These are phyloP conservation scores for Panicum hallii DNA, from an alignment of 202 grass and related monocot genomes.

Conservation along the genomic window DNA sequence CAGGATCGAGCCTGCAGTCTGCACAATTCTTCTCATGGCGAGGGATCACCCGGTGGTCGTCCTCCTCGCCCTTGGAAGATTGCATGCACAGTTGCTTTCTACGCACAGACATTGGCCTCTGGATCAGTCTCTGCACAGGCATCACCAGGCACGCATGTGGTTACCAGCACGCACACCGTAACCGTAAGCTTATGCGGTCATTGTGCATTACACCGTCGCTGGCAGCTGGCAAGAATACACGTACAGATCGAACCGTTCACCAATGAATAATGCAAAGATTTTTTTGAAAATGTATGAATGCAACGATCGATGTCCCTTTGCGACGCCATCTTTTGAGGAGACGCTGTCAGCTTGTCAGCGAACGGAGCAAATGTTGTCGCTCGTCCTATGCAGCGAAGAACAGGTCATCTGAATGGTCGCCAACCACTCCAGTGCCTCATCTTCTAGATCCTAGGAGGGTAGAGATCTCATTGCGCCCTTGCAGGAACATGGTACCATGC, in stretches of 20 bases:
- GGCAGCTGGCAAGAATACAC: neutral
- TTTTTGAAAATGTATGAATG: too few relatives aligned
- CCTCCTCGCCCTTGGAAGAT: slow-evolving; percentile 38
- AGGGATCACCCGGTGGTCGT: neutral
- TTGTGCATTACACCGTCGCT: neutral
- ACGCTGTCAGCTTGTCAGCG: neutral
- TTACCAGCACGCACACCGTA: neutral
- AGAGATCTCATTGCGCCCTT: neutral
- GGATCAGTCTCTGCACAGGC: neutral
- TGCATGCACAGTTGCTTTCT: slow-evolving; percentile 32
- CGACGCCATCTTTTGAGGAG: slow-evolving; percentile 8
- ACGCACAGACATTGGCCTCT: slow-evolving; percentile 14
- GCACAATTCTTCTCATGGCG: neutral
- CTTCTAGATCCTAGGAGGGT: neutral
- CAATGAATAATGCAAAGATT: too few relatives aligned
- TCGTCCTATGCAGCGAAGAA: slow-evolving; percentile 19
- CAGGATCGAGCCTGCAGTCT: too few relatives aligned
- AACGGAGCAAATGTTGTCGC: slow-evolving; percentile 17
- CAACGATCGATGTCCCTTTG: neutral
- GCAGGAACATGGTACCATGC: neutral
- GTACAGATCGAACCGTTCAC: neutral
- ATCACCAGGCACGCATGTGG: neutral
- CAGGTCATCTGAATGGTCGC: slow-evolving; percentile 13
- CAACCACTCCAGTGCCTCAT: slow-evolving; percentile 12
- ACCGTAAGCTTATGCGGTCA: neutral